These are phyloP conservation scores for Eucalyptus brandiana DNA, from an alignment of 345 rosid species.

Conservation along the genomic window DNA sequence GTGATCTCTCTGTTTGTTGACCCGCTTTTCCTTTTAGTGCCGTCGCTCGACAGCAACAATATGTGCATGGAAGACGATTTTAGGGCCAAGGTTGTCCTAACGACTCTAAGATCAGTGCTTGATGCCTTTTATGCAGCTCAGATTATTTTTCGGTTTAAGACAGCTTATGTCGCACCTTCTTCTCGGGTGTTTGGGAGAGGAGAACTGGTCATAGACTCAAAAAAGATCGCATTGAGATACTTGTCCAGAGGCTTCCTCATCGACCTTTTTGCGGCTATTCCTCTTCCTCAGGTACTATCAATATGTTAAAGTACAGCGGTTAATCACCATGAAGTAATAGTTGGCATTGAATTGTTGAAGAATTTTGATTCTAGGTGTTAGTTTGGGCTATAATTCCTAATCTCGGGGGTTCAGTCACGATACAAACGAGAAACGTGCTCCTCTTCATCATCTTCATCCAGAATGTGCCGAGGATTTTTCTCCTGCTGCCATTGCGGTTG, in stretches of 20 bases:
- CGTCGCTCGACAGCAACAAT: background rate
- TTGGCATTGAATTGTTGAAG: background rate
- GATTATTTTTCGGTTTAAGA: background rate
- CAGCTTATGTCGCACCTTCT: background rate
- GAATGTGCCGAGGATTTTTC: slow-evolving; percentile 5
- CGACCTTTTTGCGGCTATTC: background rate
- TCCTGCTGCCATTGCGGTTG: slow-evolving; percentile 9
- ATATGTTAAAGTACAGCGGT: background rate
- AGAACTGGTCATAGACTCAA: background rate
- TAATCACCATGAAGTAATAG: background rate
- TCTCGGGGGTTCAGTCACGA: background rate
- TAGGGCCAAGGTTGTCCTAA: background rate
- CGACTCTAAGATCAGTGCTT: background rate
- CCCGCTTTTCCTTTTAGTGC: background rate
- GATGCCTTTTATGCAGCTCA: background rate
- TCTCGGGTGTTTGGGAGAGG: slow-evolving; percentile 2
- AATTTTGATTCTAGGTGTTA: slow-evolving; percentile 3
- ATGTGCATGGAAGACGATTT: background rate
- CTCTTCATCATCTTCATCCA: slow-evolving; percentile 8
- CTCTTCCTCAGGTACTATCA: background rate
- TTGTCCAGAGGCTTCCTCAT: background rate
- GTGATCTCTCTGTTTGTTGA: background rate
- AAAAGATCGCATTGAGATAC: background rate
- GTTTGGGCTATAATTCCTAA: slow-evolving; percentile 10
- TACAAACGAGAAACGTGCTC: background rate